phyloP scores from a whole-genome alignment of 176 grass and related monocot species.

The Triticum timopheevii region DNA sequence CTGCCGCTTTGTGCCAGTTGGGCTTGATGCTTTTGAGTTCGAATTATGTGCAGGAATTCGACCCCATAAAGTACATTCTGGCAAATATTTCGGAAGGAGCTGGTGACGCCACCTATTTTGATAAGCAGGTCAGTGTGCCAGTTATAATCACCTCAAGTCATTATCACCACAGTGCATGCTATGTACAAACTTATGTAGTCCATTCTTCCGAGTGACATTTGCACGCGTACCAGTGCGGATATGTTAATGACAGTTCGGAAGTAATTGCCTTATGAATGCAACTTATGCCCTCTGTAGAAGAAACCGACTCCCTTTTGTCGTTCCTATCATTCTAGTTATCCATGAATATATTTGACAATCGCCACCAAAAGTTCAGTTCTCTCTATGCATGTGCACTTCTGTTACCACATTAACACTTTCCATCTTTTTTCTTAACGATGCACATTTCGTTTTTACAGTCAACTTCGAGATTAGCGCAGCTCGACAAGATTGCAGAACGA shows the following conservation, averaged over 20 bases:
- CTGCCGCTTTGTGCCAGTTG: neutral
- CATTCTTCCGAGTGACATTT: constrained; percentile 1
- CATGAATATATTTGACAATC: neutral
- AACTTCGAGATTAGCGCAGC: constrained; percentile 84
- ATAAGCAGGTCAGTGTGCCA: constrained; percentile 71
- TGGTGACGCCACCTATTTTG: constrained; percentile 70
- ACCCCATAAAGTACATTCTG: constrained; percentile 87
- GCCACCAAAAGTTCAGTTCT: neutral
- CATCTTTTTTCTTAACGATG: constrained; percentile 29
- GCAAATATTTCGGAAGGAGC: constrained; percentile 72
- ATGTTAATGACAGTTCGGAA: constrained; percentile 19
- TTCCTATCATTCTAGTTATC: constrained; percentile 27
- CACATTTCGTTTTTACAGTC: constrained; percentile 57
- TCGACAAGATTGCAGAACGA: constrained; percentile 91
- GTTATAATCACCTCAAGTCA: neutral
- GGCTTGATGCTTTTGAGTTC: neutral
- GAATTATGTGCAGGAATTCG: constrained; percentile 69
- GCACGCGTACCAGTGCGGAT: neutral
- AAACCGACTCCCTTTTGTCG: neutral
- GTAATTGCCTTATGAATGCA: neutral
- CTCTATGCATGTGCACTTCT: constrained; percentile 11
- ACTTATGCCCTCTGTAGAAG: neutral
- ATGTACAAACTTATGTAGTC: neutral
- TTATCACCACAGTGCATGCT: neutral
- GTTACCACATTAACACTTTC: neutral